phyloP scores from a whole-genome alignment of 1,284 basidiomycete species.

The Lentinula novae-zelandiae region DNA sequence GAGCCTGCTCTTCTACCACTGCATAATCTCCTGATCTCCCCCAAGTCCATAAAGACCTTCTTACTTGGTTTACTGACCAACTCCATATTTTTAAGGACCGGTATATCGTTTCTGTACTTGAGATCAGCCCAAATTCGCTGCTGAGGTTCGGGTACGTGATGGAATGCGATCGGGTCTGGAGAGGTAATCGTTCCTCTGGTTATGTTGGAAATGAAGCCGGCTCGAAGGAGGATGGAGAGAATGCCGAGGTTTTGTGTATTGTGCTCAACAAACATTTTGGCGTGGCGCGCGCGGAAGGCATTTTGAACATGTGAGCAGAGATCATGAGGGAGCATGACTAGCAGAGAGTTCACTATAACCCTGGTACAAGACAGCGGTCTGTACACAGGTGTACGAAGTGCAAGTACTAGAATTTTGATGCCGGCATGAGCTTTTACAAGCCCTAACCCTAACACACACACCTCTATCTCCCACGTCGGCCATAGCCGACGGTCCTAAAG shows the following conservation, averaged over 20 bases:
- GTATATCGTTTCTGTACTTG: slow-evolving; percentile 84
- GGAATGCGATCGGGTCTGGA: neutral
- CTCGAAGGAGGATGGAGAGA: slow-evolving; percentile 79
- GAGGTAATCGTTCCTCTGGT: slow-evolving; percentile 66
- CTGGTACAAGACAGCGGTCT: too few relatives aligned
- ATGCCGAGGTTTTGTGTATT: slow-evolving; percentile 82
- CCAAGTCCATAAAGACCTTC: slow-evolving; percentile 67
- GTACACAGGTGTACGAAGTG: too few relatives aligned
- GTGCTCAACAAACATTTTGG: slow-evolving; percentile 69
- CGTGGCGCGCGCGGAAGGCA: slow-evolving; percentile 80
- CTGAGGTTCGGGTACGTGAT: slow-evolving; percentile 39
- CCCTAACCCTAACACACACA: neutral
- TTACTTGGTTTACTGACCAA: slow-evolving; percentile 75
- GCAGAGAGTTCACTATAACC: too few relatives aligned
- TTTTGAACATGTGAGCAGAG: slow-evolving; percentile 86
- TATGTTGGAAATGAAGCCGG: slow-evolving; percentile 80
- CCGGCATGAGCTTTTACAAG: neutral
- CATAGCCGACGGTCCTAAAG: slow-evolving; percentile 21
- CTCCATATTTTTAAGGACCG: slow-evolving; percentile 72
- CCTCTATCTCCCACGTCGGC: slow-evolving; percentile 10
- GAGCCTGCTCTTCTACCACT: slow-evolving; percentile 69
- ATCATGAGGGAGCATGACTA: slow-evolving; percentile 57
- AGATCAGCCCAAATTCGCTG: slow-evolving; percentile 85
- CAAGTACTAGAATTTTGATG: neutral
- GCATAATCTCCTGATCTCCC: slow-evolving; percentile 73